Conservation (phyloP, 768 basidiomycete species). For the Rhodocollybia butyracea region DNA sequence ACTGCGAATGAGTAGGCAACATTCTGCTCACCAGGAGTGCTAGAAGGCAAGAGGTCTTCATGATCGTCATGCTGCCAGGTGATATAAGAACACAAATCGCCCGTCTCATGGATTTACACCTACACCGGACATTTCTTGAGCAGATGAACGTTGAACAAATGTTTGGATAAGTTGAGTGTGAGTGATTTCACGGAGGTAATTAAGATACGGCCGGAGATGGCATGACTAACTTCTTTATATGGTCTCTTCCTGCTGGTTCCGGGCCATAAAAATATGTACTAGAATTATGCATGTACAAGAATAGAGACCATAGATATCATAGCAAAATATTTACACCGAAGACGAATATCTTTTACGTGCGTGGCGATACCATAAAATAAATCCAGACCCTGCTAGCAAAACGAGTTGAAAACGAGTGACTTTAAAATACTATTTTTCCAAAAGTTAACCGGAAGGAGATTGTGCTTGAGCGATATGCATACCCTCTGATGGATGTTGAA, state of each 20-base stretch:
- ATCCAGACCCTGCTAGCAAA: not conserved
- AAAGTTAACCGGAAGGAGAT: no score
- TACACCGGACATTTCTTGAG: slow-evolving; percentile 51
- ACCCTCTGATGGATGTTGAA: not conserved
- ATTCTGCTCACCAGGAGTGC: slow-evolving; percentile 57
- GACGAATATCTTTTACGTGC: not conserved
- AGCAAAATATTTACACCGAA: not conserved
- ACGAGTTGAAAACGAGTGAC: not conserved
- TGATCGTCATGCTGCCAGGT: slow-evolving; percentile 47
- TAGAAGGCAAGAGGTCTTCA: slow-evolving; percentile 64
- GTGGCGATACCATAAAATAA: not conserved
- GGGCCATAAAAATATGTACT: not conserved
- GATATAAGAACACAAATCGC: not conserved
- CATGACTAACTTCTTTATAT: not conserved
- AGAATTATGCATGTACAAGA: not conserved
- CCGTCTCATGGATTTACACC: slow-evolving; percentile 19
- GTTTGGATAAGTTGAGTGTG: slow-evolving; percentile 14
- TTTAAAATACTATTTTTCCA: no score
- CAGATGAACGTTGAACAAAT: slow-evolving; percentile 11
- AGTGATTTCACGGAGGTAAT: slow-evolving; percentile 15
- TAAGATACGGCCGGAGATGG: not conserved
- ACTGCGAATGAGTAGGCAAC: not conserved
- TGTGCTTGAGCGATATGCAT: slow-evolving; percentile 6
- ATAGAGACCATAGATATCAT: not conserved
- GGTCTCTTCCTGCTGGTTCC: not conserved